phyloP scores from a whole-genome alignment of 78 protist genomes.

The Dictyostelium purpureum region DNA sequence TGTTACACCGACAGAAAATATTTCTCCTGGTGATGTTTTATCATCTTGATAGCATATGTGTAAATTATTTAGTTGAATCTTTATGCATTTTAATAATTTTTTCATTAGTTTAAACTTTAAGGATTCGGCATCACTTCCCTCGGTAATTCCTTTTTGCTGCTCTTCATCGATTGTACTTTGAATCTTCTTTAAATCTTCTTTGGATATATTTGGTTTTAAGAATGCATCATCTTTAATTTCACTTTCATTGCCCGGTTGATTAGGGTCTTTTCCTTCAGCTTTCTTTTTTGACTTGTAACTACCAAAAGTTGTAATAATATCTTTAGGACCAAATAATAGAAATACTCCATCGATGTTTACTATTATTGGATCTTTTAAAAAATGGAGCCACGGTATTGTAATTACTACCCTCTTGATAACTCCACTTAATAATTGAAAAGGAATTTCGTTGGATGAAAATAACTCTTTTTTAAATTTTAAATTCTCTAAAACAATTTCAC shows the following conservation, averaged over 20 bases:
- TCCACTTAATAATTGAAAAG: slow-evolving; percentile 55
- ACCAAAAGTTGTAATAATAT: neutral
- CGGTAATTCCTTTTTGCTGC: neutral
- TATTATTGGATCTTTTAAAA: slow-evolving; percentile 33
- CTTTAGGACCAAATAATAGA: slow-evolving; percentile 37
- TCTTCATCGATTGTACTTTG: neutral
- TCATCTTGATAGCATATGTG: slow-evolving; percentile 67
- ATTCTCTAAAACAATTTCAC: slow-evolving; percentile 57
- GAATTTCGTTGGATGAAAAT: slow-evolving; percentile 28
- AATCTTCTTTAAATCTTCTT: slow-evolving; percentile 13
- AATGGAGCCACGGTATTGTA: slow-evolving; percentile 3
- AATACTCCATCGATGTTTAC: slow-evolving; percentile 58
- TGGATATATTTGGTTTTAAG: neutral
- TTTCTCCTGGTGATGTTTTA: slow-evolving; percentile 45
- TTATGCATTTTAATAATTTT: slow-evolving; percentile 18
- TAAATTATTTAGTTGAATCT: slow-evolving; percentile 21
- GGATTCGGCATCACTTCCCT: slow-evolving; percentile 1
- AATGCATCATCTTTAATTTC: neutral
- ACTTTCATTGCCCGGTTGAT: neutral
- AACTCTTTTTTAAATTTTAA: slow-evolving; percentile 37
- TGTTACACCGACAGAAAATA: slow-evolving; percentile 53
- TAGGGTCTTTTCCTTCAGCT: neutral
- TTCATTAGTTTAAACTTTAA: slow-evolving; percentile 12
- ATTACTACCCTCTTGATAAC: slow-evolving; percentile 32
- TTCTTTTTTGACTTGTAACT: neutral